Percentiles rank a stretch among this genome's conserved stretches.
Evolutionary conservation across 176 grass and related monocot species (phyloP).

Genomic region (Raddia guianensis): DNA sequence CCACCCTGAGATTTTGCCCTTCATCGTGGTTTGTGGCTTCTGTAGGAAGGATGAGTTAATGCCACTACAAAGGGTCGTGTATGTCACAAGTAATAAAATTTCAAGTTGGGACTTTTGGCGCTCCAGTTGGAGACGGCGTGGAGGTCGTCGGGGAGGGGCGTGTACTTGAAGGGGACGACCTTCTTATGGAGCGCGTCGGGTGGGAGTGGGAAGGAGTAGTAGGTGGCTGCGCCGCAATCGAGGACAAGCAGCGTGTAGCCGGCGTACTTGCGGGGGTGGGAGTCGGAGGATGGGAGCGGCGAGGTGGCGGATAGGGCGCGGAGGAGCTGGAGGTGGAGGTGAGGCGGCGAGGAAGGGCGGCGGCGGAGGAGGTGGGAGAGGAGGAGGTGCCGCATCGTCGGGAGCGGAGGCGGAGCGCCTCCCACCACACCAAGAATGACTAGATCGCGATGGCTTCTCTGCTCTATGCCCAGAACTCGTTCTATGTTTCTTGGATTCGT

Average conservation of each 20-base stretch:
- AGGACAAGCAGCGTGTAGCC: constrained; percentile 66
- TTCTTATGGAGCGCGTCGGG: constrained; percentile 79
- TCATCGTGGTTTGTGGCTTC: not conserved
- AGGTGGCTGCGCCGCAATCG: constrained; percentile 75
- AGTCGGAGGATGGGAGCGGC: constrained; percentile 46
- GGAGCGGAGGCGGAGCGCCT: not conserved
- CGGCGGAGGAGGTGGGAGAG: constrained; percentile 58
- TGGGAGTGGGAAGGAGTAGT: constrained; percentile 77
- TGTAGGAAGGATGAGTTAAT: constrained; percentile 17
- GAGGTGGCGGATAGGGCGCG: constrained; percentile 41
- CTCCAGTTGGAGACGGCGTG: no score
- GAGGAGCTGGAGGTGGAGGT: constrained; percentile 28
- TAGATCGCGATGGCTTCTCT: constrained; percentile 20
- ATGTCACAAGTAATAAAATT: not conserved
- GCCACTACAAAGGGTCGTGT: no score
- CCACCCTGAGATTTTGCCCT: not conserved
- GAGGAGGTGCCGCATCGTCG: constrained; percentile 62
- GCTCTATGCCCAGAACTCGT: no score
- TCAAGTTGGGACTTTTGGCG: no score
- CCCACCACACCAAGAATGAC: constrained; percentile 34
- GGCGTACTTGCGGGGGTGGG: constrained; percentile 64
- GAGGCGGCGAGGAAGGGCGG: not conserved
- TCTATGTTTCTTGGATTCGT: no score
- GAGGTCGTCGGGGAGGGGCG: no score
- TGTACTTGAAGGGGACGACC: constrained; percentile 65